Evolutionary conservation across 2,329 filamentous ascomycete genomes (phyloP).

Genomic region (Sordariomycetes sp.): DNA sequence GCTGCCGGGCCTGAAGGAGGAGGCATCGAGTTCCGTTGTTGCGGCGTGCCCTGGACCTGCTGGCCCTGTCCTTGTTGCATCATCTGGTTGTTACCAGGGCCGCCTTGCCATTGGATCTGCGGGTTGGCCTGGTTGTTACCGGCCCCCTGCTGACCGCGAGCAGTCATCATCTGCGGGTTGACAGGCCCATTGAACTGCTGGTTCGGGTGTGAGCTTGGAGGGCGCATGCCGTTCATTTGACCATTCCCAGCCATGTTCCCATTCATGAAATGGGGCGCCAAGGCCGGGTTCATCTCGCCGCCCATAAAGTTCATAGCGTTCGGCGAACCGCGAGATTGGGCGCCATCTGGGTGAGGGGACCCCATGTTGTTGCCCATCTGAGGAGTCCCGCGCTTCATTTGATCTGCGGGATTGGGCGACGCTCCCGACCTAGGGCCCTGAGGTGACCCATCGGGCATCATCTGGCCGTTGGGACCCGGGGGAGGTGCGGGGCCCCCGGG

Average conservation of each 20-base stretch:
- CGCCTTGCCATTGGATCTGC: slow-evolving; percentile 23
- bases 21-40: slow-evolving; percentile 53
- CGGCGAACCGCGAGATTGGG: slow-evolving; percentile 52
- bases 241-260: slow-evolving; percentile 36
- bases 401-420: slow-evolving; percentile 65
- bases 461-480: slow-evolving; percentile 41
- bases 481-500: slow-evolving; percentile 31
- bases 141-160: slow-evolving; percentile 18
- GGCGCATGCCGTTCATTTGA: slow-evolving; percentile 55
- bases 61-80: slow-evolving; percentile 24
- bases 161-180: slow-evolving; percentile 47
- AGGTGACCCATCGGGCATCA: slow-evolving; percentile 57
- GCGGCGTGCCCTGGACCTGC: slow-evolving; percentile 53
- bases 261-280: slow-evolving; percentile 46
- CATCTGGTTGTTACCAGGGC: slow-evolving; percentile 25
- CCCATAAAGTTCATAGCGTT: slow-evolving; percentile 51
- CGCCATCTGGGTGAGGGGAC: slow-evolving; percentile 59
- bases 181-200: slow-evolving; percentile 44
- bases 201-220: slow-evolving; percentile 54
- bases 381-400: slow-evolving; percentile 67
- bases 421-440: slow-evolving; percentile 55
- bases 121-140: slow-evolving; percentile 15
- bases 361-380: slow-evolving; percentile 52
- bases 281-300: slow-evolving; percentile 47
- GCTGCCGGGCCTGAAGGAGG: slow-evolving; percentile 47